Base-by-base conservation (phyloP, 768 basidiomycete species). In the Rubroboletus pulcherrimus region DNA sequence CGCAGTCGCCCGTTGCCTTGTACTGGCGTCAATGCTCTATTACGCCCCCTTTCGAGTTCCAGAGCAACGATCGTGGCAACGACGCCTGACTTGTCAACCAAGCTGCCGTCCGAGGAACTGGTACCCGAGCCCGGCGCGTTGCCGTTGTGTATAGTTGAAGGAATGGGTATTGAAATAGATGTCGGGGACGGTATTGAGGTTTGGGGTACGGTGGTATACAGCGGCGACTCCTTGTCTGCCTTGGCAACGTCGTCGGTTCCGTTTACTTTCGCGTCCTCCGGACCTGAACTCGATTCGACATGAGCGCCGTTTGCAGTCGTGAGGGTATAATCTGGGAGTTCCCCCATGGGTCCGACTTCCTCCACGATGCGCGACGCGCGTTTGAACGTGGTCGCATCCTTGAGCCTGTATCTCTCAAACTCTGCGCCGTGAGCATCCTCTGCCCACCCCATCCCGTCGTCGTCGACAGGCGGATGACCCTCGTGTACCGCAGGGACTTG, bases 381-480 rank as follows among this genome's bases (percentile, higher is more conserved):
- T 42, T 49, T 63, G 15, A 62, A 57, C 3, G 55, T 37, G 8
- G 42, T 21, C 0, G 56, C 37, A 49, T 47, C 55, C 44, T 17
- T 61, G 51, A 66, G 48, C 39, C 59, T 57, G 48, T 63, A 71
- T 52, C 62, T 53, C 55, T 68, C 62, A 49, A 66, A 67, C 58
- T 58, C 68, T 24, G 68, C 64, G 12, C 70, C 74, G 47, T 78
- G 74, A 3, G 74, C 77, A 46, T 82, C 78, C 7, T 73, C 72
- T 14, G 79, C 78, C 84, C 84, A 85, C 11, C 71, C 73, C n/a
- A 85, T 69, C 24, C 74, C 80, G 55, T 83, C 78, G 1, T 45
- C 49, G 1, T 41, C 52, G 34, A 56, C 41, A 8, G 34, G 37
- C 6, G 46, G 4, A 37, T 9, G 49, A 12, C 42, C 31, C 24